A percentile compares a stretch with the other conserved stretches of the same genome.
phyloP scores from a whole-genome alignment of 202 grass and related monocot genomes.

The Alloteropsis angusta region DNA sequence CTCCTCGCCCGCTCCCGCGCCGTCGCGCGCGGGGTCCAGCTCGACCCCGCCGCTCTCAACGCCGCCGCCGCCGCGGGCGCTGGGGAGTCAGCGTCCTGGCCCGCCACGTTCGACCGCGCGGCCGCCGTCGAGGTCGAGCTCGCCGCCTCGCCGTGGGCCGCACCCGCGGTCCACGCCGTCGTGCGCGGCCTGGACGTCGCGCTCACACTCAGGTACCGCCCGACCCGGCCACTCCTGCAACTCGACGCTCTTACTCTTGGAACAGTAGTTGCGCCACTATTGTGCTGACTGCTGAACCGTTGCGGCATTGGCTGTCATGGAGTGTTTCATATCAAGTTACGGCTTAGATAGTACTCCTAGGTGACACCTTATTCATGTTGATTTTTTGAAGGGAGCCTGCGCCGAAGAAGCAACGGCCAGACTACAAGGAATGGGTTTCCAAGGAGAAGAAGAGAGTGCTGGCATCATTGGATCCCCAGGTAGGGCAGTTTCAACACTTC shows the following conservation, averaged over 20 bases:
- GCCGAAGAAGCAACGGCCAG: conserved; percentile 17
- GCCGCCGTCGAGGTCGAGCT: conserved; percentile 50
- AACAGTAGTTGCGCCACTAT: not conserved
- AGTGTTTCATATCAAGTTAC: not conserved
- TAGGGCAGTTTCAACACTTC: not conserved
- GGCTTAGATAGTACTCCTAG: not conserved
- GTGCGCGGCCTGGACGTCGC: conserved; percentile 37
- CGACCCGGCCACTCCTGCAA: not conserved
- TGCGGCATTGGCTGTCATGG: not conserved
- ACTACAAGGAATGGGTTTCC: conserved; percentile 26
- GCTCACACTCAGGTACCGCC: conserved; percentile 40
- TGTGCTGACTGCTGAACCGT: not conserved
- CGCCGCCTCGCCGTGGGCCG: conserved; percentile 44
- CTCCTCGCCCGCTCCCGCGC: conserved; percentile 29
- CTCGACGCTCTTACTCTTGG: not conserved
- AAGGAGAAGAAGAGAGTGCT: conserved; percentile 55
- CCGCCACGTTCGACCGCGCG: conserved; percentile 33
- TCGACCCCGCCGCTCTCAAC: too few species aligned
- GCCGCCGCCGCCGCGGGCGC: conserved; percentile 14
- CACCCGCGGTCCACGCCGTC: conserved; percentile 36
- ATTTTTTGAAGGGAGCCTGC: conserved; percentile 48
- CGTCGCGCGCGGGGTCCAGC: conserved; percentile 26
- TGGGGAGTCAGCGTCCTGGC: conserved; percentile 2
- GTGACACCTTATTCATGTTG: not conserved
- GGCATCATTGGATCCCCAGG: conserved; percentile 54